A percentile compares a stretch with the other conserved stretches of the same genome.
These are phyloP conservation scores for Eucalyptus dawsonii DNA, from an alignment of 345 rosid species.

Conservation along the genomic window DNA sequence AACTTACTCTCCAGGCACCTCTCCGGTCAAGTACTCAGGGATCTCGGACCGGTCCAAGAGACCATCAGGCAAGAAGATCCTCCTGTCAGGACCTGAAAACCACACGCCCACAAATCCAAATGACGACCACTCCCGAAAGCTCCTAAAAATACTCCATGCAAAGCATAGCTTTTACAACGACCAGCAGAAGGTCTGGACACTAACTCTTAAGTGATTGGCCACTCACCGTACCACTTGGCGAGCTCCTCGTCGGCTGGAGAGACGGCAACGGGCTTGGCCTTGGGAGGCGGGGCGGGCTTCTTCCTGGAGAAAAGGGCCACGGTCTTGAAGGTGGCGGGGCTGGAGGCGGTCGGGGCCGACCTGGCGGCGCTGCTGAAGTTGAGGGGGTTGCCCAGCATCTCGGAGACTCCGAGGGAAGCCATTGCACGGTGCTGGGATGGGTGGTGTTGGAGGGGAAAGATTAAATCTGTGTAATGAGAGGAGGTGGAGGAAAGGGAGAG, in stretches of 20 bases:
- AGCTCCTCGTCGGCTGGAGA: conserved; percentile 58
- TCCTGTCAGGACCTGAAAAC: conserved; percentile 81
- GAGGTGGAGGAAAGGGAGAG: neutral
- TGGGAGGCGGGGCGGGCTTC: conserved; percentile 54
- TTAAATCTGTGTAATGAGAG: neutral
- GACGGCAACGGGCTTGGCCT: conserved; percentile 38
- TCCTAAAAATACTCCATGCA: neutral
- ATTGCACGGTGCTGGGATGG: neutral
- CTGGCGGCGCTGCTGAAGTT: conserved; percentile 38
- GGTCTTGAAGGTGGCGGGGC: conserved; percentile 49
- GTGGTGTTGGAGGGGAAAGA: neutral
- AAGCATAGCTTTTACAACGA: neutral
- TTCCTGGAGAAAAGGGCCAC: conserved; percentile 85
- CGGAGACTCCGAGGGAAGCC: conserved; percentile 72
- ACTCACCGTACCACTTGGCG: conserved; percentile 98
- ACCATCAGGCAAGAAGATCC: conserved; percentile 92
- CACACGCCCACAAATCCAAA: neutral
- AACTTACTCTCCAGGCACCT: conserved; percentile 92
- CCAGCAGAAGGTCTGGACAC: neutral
- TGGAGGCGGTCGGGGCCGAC: conserved; percentile 45
- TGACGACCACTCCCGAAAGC: neutral
- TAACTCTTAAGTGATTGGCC: neutral
- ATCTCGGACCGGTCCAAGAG: conserved; percentile 90
- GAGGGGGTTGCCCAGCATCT: conserved; percentile 71
- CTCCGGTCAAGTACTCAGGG: conserved; percentile 94